phyloP scores from a whole-genome alignment of 75 land plant species.

The Sequoiadendron giganteum region DNA sequence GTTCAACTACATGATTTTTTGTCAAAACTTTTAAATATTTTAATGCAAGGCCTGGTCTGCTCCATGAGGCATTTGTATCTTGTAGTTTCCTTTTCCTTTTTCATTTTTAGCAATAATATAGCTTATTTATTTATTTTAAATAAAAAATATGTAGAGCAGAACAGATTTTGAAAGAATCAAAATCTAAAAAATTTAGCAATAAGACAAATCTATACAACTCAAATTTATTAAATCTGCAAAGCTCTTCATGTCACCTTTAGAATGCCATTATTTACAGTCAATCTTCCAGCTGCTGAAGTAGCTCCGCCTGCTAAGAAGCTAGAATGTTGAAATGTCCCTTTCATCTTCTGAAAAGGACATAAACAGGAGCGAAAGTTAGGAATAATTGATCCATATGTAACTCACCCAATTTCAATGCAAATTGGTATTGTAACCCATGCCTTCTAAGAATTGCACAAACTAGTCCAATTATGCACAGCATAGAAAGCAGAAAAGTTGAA shows the following conservation, averaged over 20 bases:
- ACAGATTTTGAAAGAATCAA: neutral
- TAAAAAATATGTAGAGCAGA: neutral
- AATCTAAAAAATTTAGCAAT: neutral
- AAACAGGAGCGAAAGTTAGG: conserved; percentile 1
- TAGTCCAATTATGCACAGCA: neutral
- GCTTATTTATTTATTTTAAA: neutral
- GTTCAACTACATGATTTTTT: too few relatives aligned
- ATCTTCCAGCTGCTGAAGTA: conserved; percentile 62
- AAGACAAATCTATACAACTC: neutral
- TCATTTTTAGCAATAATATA: neutral
- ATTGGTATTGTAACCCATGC: neutral
- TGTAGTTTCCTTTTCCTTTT: neutral
- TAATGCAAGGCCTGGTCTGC: neutral
- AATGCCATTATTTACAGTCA: conserved; percentile 40
- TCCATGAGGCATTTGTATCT: neutral
- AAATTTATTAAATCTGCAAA: neutral
- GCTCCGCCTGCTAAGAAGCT: conserved; percentile 70
- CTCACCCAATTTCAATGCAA: neutral
- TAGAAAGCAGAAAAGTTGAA: neutral
- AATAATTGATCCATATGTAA: neutral
- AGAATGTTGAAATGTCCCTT: conserved; percentile 65
- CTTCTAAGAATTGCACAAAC: neutral
- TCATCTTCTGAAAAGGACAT: conserved; percentile 37
- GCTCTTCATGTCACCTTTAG: conserved; percentile 32
- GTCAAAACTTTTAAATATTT: neutral